Evolutionary conservation across 2,329 filamentous ascomycete species (phyloP).

Genomic region (Acrocalymma vagum): DNA sequence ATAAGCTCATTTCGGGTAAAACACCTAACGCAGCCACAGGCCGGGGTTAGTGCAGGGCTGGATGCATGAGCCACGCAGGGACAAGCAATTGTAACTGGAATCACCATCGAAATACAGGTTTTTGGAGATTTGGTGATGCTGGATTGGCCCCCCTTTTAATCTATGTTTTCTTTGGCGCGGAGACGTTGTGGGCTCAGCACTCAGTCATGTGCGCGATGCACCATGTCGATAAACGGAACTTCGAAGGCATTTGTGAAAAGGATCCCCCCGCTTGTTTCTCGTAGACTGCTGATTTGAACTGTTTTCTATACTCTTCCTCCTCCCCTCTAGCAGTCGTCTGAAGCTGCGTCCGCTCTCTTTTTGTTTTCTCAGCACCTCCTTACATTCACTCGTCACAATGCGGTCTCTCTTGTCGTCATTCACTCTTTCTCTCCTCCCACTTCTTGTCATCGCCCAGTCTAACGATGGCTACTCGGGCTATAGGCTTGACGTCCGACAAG

Average conservation of each 20-base stretch:
- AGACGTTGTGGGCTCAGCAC: too few species aligned
- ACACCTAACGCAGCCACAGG: constrained; percentile 28
- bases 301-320: constrained; percentile 17
- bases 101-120: constrained; percentile 33
- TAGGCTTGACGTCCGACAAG: constrained; percentile 56
- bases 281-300: too few species aligned
- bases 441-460: constrained; percentile 42
- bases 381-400: constrained; percentile 26
- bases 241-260: constrained; percentile 24
- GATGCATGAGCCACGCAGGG: constrained; percentile 23
- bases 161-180: too few species aligned
- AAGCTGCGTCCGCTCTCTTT: constrained; percentile 35
- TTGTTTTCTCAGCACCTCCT: constrained; percentile 7
- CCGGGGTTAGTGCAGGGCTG: constrained; percentile 33
- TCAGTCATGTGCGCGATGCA: too few species aligned
- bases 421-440: constrained; percentile 42
- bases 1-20: constrained; percentile 46
- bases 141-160: too few species aligned
- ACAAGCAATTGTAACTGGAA: constrained; percentile 22
- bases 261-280: constrained; percentile 26
- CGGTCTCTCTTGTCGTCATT: constrained; percentile 32
- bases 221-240: too few species aligned
- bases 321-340: constrained; percentile 24
- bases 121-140: constrained; percentile 16
- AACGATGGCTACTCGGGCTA: constrained; percentile 65